Evolutionary conservation across 352 stramenopile genomes (phyloP).

Genomic region (Globisporangium middletonii): DNA sequence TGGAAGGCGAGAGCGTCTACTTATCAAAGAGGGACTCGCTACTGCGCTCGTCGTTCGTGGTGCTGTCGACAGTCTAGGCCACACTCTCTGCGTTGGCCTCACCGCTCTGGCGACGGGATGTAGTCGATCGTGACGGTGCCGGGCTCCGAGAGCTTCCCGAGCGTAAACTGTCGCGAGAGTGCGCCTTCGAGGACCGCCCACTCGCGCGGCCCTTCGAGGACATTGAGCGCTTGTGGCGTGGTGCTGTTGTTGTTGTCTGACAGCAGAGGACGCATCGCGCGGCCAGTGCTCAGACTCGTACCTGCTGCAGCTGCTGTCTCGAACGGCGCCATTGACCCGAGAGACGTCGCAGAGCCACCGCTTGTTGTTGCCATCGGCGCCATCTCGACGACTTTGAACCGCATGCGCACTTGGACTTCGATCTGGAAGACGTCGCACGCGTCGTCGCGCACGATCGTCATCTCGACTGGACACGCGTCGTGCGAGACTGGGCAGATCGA

Average conservation of each 20-base stretch:
- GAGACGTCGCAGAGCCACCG: no score
- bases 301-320: not conserved
- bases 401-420: constrained; percentile 61
- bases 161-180: constrained; percentile 46
- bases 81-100: not conserved
- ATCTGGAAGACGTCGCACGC: constrained; percentile 30
- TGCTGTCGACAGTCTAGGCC: not conserved
- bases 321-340: no score
- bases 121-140: constrained; percentile 42
- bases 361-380: constrained; percentile 14
- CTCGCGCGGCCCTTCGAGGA: constrained; percentile 21
- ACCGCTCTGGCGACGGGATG: constrained; percentile 5
- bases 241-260: not conserved
- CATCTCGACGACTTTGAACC: constrained; percentile 67
- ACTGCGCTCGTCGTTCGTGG: not conserved
- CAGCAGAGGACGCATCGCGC: no score
- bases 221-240: not conserved
- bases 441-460: constrained; percentile 30
- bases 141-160: constrained; percentile 43
- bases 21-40: not conserved
- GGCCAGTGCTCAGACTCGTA: not conserved
- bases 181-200: constrained; percentile 59
- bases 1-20: not conserved
- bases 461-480: constrained; percentile 48
- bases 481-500: constrained; percentile 68